These are phyloP conservation scores for Meira miltonrushii DNA, from an alignment of 1,284 basidiomycete species.

Conservation along the genomic window DNA sequence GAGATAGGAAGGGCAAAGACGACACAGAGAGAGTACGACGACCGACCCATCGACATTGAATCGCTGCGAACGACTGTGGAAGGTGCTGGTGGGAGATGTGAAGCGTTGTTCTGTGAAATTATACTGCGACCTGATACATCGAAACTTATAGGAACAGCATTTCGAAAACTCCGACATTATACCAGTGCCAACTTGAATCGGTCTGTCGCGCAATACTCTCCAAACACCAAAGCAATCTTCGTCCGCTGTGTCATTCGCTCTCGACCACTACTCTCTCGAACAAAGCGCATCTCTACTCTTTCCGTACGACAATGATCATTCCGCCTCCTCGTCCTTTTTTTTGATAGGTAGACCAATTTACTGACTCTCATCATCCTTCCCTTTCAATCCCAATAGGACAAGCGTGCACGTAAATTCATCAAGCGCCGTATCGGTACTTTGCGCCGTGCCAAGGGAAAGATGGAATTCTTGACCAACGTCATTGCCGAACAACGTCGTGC, in stretches of 20 bases:
- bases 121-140: background rate
- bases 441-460: conserved; percentile 46
- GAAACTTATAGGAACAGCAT: background rate
- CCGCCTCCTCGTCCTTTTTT: background rate
- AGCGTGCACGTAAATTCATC: conserved; percentile 52
- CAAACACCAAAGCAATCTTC: no score
- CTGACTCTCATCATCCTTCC: background rate
- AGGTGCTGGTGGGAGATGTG: background rate
- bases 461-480: conserved; percentile 44
- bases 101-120: background rate
- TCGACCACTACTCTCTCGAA: no score
- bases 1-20: background rate
- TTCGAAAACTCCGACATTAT: no score
- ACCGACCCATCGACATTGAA: background rate
- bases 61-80: background rate
- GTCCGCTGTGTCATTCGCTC: no score
- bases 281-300: no score
- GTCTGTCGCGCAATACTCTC: no score
- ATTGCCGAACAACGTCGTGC: conserved; percentile 50
- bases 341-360: background rate
- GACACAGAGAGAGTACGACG: background rate
- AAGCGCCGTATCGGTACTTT: conserved; percentile 51
- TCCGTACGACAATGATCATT: background rate
- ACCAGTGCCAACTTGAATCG: no score
- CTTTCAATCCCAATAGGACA: conserved; percentile 28